Base-by-base conservation (phyloP, 192 early-diverging fungal genomes). In the Backusella tarrabulga region DNA sequence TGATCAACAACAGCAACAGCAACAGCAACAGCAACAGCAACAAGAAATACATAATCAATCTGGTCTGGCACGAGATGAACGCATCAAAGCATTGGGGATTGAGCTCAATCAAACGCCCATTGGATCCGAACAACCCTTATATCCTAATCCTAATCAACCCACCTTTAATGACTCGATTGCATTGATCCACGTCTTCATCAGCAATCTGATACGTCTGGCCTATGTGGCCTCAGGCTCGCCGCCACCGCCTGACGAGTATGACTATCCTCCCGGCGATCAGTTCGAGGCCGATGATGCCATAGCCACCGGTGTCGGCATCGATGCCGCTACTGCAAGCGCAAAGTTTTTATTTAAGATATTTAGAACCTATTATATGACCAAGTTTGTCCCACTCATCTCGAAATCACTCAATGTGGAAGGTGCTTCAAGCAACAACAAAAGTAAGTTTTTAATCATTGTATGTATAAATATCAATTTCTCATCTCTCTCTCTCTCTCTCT, bases 291-390 rank as follows among this genome's bases (percentile, higher is more conserved):
- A 90, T 63, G 87, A 90, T 77, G 89, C 85, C 1, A 89, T 90
- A 56, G 89, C 90, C 14, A 85, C 84, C 4, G 88, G 87, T 9
- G 85, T 91, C 29, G 84, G 88, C 12, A 89, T 90, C 74, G 87
- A 89, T 80, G 84, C 87, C 14, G 88, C 88, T 14, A 80, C 85
- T 29, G 84, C 84, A 2, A 83, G 89, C 32, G 86, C 91, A 19
- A 83, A 85, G 34, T 90, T 92, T 74, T 88, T 94, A 82, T 96
- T 92, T 85, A 81, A 90, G n/a, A 83, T 93, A 23, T 87, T 95
- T 76, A 86, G 86, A 56, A 87, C 86, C 19, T 79, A 85, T 52
- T 95, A 94, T 73, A 82, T 96, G 5, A 79, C 86, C 21, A 85
- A 90, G 69, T 85, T 96, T 29, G 93, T 96, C 76, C 95, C 95